Conservation (phyloP, 148 eudicot species). For the Cornus controversa region DNA sequence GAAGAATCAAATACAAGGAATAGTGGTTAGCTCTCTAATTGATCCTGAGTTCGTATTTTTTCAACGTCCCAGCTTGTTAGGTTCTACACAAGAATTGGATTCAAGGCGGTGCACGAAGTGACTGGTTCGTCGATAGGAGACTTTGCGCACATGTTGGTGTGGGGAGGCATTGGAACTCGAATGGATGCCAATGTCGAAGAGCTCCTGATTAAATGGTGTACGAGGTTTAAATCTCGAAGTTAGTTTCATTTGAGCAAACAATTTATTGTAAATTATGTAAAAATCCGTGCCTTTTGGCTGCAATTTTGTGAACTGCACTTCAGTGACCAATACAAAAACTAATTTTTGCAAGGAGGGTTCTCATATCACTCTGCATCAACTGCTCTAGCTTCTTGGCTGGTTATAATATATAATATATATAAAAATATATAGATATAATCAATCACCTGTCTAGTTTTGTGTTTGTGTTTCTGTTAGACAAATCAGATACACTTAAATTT, state of each 20-base stretch:
- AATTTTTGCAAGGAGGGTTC: no score
- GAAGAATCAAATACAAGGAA: neutral
- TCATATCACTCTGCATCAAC: no score
- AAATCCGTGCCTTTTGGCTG: neutral
- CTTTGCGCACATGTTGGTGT: conserved; percentile 62
- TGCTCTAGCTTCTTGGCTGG: no score
- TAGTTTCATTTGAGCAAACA: neutral
- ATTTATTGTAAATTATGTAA: neutral
- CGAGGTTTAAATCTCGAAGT: conserved; percentile 44
- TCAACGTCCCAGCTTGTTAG: conserved; percentile 58
- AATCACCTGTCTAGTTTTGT: no score
- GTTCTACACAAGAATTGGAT: conserved; percentile 83
- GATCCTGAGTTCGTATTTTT: neutral
- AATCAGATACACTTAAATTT: no score
- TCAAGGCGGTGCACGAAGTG: conserved; percentile 75
- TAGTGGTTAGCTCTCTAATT: neutral
- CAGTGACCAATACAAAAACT: neutral
- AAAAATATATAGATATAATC: no score
- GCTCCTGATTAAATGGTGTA: conserved; percentile 73
- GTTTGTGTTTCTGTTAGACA: no score
- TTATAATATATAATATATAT: no score
- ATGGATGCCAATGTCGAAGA: conserved; percentile 75
- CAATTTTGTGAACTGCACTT: neutral
- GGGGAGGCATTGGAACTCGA: conserved; percentile 93
- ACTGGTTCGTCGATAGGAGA: conserved; percentile 68